Percentiles rank a stretch among this genome's conserved stretches.
Conservation (phyloP, 345 rosid genomes). For the Physaria fendleri region DNA sequence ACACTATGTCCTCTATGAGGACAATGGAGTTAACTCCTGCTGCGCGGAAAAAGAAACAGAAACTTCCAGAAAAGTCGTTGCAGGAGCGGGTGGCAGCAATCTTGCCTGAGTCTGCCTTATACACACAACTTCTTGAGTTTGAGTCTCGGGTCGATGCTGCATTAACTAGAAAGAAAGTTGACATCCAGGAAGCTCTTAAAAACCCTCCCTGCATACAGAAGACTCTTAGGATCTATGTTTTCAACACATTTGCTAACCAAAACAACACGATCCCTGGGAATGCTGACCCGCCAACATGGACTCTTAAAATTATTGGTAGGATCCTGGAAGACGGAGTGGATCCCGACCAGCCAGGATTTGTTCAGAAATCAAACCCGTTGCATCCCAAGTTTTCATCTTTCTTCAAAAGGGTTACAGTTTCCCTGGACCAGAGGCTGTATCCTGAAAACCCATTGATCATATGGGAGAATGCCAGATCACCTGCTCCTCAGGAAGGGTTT, state of each 20-base stretch:
- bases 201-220: slow-evolving; percentile 87
- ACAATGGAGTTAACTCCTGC: slow-evolving; percentile 73
- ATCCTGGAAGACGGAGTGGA: slow-evolving; percentile 92
- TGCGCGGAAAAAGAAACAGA: slow-evolving; percentile 85
- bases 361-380: slow-evolving; percentile 60
- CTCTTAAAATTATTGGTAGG: slow-evolving; percentile 88
- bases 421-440: slow-evolving; percentile 85
- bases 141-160: slow-evolving; percentile 94
- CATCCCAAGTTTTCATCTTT: slow-evolving; percentile 86
- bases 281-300: slow-evolving; percentile 92
- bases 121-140: slow-evolving; percentile 96
- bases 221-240: slow-evolving; percentile 83
- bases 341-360: slow-evolving; percentile 82
- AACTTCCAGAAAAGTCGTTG: slow-evolving; percentile 83
- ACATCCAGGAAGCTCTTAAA: slow-evolving; percentile 94
- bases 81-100: slow-evolving; percentile 92
- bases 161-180: slow-evolving; percentile 77
- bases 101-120: slow-evolving; percentile 91
- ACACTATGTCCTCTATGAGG: slow-evolving; percentile 62
- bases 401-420: slow-evolving; percentile 83
- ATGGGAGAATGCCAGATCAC: slow-evolving; percentile 93
- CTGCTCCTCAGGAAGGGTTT: slow-evolving; percentile 91
- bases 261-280: slow-evolving; percentile 67
- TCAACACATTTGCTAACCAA: slow-evolving; percentile 87
- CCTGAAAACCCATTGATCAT: slow-evolving; percentile 78